These are phyloP conservation scores for Aspergillus vadensis DNA, from an alignment of 2,329 filamentous ascomycete species.

Conservation along the genomic window DNA sequence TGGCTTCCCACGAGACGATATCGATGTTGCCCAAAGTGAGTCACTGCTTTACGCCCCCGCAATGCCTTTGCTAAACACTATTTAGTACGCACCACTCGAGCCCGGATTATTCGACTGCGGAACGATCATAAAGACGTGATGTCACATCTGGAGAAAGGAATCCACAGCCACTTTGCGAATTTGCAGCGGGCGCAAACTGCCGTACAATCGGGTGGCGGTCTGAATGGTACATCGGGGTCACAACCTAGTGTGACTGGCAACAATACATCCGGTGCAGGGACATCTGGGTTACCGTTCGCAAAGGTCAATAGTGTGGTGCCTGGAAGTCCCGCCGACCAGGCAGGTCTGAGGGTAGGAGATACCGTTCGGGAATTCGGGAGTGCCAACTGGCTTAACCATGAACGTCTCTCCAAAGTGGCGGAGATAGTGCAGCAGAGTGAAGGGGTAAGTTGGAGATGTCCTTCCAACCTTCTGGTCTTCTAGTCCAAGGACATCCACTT, in stretches of 20 bases:
- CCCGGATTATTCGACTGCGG: conserved; percentile 82
- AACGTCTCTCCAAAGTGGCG: conserved; percentile 81
- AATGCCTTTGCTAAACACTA: conserved; percentile 18
- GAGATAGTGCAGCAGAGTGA: conserved; percentile 88
- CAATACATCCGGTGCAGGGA: conserved; percentile 27
- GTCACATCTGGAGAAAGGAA: conserved; percentile 74
- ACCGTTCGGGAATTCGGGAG: conserved; percentile 81
- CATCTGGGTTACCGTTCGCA: conserved; percentile 71
- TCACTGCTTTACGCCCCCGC: neutral
- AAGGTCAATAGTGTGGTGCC: conserved; percentile 81
- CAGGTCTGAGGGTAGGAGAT: conserved; percentile 80
- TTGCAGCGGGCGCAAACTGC: conserved; percentile 57
- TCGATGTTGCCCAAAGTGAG: conserved; percentile 92
- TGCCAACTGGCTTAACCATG: conserved; percentile 81
- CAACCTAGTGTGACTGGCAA: conserved; percentile 24
- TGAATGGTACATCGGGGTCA: conserved; percentile 27
- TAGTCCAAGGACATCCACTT: neutral
- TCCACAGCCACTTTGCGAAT: conserved; percentile 89
- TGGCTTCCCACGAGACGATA: conserved; percentile 88
- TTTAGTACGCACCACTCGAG: conserved; percentile 85
- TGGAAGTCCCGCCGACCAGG: conserved; percentile 77
- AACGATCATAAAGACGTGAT: conserved; percentile 95
- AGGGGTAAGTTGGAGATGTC: conserved; percentile 62
- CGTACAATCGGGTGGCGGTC: conserved; percentile 29
- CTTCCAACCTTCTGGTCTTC: neutral